phyloP scores from a whole-genome alignment of 495 filamentous ascomycete species.

The Podospora australis region DNA sequence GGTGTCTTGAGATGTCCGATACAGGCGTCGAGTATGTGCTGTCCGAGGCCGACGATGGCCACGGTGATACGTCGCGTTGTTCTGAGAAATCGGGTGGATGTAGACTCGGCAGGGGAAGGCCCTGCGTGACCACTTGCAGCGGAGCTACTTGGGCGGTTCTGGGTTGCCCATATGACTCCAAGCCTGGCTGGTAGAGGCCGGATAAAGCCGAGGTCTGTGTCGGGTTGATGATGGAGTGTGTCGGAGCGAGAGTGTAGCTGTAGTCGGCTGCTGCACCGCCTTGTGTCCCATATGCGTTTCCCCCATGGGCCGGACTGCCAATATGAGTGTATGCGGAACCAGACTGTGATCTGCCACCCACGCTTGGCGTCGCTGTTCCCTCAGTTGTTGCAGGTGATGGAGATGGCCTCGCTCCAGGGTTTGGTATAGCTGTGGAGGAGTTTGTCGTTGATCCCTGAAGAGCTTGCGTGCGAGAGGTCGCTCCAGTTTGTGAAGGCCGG shows the following conservation, averaged over 20 bases:
- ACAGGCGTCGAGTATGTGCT: conserved; percentile 43
- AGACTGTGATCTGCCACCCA: too few species aligned
- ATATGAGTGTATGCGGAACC: background rate
- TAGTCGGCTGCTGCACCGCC: background rate
- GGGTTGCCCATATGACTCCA: conserved; percentile 7
- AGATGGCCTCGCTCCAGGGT: background rate
- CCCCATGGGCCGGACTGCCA: background rate
- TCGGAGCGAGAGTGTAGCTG: background rate
- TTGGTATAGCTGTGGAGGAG: background rate
- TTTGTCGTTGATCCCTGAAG: conserved; percentile 4
- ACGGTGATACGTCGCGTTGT: conserved; percentile 37
- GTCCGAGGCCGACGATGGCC: conserved; percentile 42
- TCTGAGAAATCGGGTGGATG: conserved; percentile 19
- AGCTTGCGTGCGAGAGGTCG: too few species aligned
- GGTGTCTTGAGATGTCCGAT: conserved; percentile 28
- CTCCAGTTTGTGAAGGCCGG: conserved; percentile 13
- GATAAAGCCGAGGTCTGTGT: too few species aligned
- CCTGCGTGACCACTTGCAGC: conserved; percentile 17
- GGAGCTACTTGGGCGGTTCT: conserved; percentile 8
- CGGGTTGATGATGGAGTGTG: background rate
- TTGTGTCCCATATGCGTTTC: background rate
- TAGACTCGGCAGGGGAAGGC: conserved; percentile 9
- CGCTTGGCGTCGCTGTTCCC: background rate
- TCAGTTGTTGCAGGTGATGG: background rate
- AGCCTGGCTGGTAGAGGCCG: too few species aligned